These are phyloP conservation scores for Apiotrichum veenhuisii DNA, from an alignment of 1,284 basidiomycete species.

Conservation along the genomic window DNA sequence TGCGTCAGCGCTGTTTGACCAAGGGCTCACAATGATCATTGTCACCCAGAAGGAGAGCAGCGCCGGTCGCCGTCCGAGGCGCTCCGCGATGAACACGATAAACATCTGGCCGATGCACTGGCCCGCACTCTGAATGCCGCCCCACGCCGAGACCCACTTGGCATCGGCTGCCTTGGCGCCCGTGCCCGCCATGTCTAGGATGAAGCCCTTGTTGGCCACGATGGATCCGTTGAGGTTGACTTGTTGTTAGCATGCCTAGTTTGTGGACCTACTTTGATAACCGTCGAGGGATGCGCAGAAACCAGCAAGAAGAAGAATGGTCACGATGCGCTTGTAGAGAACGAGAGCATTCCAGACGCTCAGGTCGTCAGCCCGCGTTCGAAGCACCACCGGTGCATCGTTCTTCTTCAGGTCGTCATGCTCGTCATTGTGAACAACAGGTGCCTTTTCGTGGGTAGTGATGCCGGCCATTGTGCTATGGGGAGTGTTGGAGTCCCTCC, in stretches of 20 bases:
- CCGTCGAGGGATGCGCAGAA: conserved; percentile 21
- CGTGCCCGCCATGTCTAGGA: conserved; percentile 14
- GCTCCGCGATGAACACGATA: conserved; percentile 23
- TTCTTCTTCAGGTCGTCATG: not conserved
- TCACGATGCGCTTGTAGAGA: not conserved
- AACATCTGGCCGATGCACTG: conserved; percentile 29
- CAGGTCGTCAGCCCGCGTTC: not conserved
- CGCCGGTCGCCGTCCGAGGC: conserved; percentile 28
- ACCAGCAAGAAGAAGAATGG: conserved; percentile 10
- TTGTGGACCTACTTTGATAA: not conserved
- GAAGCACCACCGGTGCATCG: not conserved
- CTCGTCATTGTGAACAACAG: not conserved
- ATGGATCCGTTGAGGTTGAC: conserved; percentile 27
- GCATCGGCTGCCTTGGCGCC: conserved; percentile 15
- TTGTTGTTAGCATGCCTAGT: not conserved
- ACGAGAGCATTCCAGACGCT: conserved; percentile 7
- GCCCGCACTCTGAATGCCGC: conserved; percentile 26
- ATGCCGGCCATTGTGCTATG: not conserved
- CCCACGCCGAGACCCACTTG: conserved; percentile 28
- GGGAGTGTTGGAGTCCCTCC: no score
- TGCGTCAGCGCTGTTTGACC: not conserved
- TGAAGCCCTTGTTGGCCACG: conserved; percentile 34
- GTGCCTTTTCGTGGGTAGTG: not conserved
- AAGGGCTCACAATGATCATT: conserved; percentile 18
- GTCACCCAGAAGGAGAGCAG: conserved; percentile 27